Percentiles rank a stretch among this genome's conserved stretches.
These are phyloP conservation scores for Scutellaria baicalensis DNA, from an alignment of 257 asterid genomes.

Conservation along the genomic window DNA sequence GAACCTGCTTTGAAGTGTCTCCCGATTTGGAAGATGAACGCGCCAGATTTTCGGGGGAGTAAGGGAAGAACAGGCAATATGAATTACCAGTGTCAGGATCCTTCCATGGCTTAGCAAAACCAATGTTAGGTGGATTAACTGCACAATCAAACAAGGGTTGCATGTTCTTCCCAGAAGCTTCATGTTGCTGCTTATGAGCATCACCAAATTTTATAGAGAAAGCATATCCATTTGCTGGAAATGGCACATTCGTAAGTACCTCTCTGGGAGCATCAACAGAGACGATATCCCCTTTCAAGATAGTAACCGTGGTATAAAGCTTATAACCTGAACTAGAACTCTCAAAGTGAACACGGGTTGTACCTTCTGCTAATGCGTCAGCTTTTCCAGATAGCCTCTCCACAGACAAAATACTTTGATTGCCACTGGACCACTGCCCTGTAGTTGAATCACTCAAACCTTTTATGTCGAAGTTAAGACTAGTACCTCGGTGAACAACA, in stretches of 20 bases:
- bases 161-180: constrained; percentile 22
- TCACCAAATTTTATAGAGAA: constrained; percentile 48
- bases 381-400: constrained; percentile 66
- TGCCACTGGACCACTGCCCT: constrained; percentile 74
- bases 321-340: constrained; percentile 32
- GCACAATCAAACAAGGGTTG: constrained; percentile 39
- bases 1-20: constrained; percentile 24
- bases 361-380: constrained; percentile 68
- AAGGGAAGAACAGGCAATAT: constrained; percentile 71
- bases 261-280: constrained; percentile 59
- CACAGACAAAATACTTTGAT: constrained; percentile 44
- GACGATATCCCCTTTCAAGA: constrained; percentile 41
- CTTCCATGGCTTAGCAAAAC: constrained; percentile 64
- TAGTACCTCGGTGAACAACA: constrained; percentile 46
- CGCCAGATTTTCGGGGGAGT: constrained; percentile 60
- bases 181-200: constrained; percentile 15
- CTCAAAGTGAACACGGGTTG: constrained; percentile 40
- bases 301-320: constrained; percentile 61
- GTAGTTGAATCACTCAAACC: constrained; percentile 45
- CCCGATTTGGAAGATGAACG: constrained; percentile 26
- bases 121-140: constrained; percentile 60
- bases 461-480: constrained; percentile 46
- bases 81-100: constrained; percentile 44
- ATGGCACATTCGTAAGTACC: constrained; percentile 65
- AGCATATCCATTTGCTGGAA: constrained; percentile 60